Conservation (phyloP, 495 filamentous ascomycete species). For the Xylaria palmicola region DNA sequence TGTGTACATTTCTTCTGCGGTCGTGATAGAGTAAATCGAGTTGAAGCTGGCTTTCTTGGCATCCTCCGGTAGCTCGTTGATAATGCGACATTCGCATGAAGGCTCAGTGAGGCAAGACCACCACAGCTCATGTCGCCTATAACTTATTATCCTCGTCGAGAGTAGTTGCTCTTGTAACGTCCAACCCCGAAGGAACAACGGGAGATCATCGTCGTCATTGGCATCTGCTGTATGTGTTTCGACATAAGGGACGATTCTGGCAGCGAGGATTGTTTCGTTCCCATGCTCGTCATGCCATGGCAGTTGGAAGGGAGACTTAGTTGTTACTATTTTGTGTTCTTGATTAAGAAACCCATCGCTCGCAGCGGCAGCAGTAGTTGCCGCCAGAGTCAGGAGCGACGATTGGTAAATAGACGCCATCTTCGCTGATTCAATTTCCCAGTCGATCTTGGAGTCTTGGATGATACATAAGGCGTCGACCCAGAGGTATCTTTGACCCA, state of each 20-base stretch:
- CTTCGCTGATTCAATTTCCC: slow-evolving; percentile 11
- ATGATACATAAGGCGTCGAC: slow-evolving; percentile 39
- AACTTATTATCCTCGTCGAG: slow-evolving; percentile 3
- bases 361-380: background rate
- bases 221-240: background rate
- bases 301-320: no score
- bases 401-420: slow-evolving; percentile 16
- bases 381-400: slow-evolving; percentile 11
- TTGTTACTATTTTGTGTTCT: background rate
- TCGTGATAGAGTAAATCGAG: no score
- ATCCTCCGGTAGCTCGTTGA: no score
- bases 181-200: slow-evolving; percentile 5
- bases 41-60: no score
- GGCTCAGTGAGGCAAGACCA: slow-evolving; percentile 3
- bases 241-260: background rate
- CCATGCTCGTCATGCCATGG: no score
- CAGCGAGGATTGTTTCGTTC: background rate
- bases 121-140: background rate
- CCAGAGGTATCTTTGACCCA: slow-evolving; percentile 39
- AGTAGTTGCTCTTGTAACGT: slow-evolving; percentile 9
- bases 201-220: background rate
- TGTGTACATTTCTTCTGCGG: no score
- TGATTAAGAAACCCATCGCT: slow-evolving; percentile 7
- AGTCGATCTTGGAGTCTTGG: slow-evolving; percentile 30
- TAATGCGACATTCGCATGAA: slow-evolving; percentile 2